Evolutionary conservation across 768 basidiomycete genomes (phyloP), one percentile per base, ranked within the genome.

Genomic region (Cubamyces sp.): DNA sequence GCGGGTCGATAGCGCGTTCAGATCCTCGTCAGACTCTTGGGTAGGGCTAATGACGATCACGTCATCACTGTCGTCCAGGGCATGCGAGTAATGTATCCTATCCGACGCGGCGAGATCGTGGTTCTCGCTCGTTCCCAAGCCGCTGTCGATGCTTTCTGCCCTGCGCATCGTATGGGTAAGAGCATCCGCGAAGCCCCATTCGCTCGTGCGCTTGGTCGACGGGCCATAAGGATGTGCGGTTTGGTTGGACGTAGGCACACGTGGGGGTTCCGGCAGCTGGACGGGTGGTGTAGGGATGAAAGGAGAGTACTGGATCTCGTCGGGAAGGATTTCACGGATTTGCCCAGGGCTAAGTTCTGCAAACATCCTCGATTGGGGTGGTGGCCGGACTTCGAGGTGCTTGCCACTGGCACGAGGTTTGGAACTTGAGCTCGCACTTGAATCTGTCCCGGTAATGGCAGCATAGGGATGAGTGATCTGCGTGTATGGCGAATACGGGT

Each of bases 151-250:
- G 55, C 74, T 76, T 16, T 58, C 49, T 39, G 59, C 47, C 64
- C 71, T 64, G 62, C 45, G 75, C 75, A 60, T 81, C 75, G 69
- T 73, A 66, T 82, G 81, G 2, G 80, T 81, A 39, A 92, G 77
- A 18, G 85, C 84, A 62, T 90, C 87, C 9, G 83, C 87, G 8
- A 90, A 80, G 12, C 84, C 86, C 42, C 85, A 82, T 25, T 73
- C 71, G 57, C 71, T 73, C 40, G 52, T 74, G 80, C 72, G 84
- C 81, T 62, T 81, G n/a, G 75, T 68, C 45, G 62, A 55, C 4
- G 67, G 67, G 1, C 49, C 64, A 45, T 73, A 73, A 5, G 72
- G 63, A 48, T 72, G 66, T 50, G 66, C 43, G 54, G 65, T 56
- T 61, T 62, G 54, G 60, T 60, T 42, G 3, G 50, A 40, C 26